These are phyloP conservation scores for Suillus fuscotomentosus DNA, from an alignment of 768 basidiomycete genomes.

Conservation along the genomic window DNA sequence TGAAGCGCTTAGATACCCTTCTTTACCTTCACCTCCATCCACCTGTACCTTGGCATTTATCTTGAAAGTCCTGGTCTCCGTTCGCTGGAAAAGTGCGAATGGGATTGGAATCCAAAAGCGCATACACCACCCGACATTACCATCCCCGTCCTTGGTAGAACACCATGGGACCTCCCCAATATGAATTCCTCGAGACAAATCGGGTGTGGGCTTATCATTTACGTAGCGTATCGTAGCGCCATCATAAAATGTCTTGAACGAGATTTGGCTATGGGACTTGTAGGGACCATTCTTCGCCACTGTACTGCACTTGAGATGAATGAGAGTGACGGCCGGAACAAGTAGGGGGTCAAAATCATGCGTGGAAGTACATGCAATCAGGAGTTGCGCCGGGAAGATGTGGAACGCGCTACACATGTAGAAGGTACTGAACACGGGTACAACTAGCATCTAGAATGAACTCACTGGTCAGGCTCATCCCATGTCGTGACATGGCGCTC, in stretches of 20 bases:
- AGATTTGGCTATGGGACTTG: neutral
- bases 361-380: conserved; percentile 17
- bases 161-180: conserved; percentile 14
- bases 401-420: conserved; percentile 3
- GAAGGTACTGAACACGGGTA: neutral
- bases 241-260: neutral
- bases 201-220: neutral
- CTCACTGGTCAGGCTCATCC: conserved; percentile 22
- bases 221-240: conserved; percentile 5
- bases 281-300: neutral
- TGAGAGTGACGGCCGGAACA: conserved; percentile 9
- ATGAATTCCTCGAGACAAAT: conserved; percentile 15
- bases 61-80: conserved; percentile 44
- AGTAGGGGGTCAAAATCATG: conserved; percentile 9
- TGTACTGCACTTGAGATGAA: conserved; percentile 20
- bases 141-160: neutral
- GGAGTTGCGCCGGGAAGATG: conserved; percentile 23
- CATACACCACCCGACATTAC: conserved; percentile 25
- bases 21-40: conserved; percentile 14
- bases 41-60: conserved; percentile 39
- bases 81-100: conserved; percentile 42
- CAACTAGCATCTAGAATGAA: neutral
- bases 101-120: conserved; percentile 40
- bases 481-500: conserved; percentile 23
- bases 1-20: conserved; percentile 15